A percentile compares a stretch with the other conserved stretches of the same genome.
phyloP scores from a whole-genome alignment of 805 yeast species.

The Candida quercuum region DNA sequence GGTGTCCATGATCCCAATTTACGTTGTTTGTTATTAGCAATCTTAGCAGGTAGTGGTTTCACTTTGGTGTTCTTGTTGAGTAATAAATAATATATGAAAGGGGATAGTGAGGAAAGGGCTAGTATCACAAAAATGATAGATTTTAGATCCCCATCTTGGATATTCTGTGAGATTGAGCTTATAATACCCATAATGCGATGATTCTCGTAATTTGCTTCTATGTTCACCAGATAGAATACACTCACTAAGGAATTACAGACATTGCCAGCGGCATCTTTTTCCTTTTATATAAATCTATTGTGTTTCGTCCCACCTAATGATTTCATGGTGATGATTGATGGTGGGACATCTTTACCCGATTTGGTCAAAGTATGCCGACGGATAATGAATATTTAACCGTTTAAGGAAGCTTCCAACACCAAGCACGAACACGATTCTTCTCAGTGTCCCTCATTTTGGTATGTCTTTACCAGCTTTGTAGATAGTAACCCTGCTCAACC shows the following conservation, averaged over 20 bases:
- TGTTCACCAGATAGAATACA: too few species aligned
- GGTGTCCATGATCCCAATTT: conserved; percentile 49
- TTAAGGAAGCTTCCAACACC: background rate
- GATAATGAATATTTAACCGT: background rate
- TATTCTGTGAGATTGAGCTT: background rate
- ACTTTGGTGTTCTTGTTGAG: background rate
- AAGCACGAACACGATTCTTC: too few species aligned
- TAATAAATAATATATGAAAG: background rate
- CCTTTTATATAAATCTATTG: too few species aligned
- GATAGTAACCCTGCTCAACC: too few species aligned
- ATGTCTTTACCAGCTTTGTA: too few species aligned
- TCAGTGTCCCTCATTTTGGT: too few species aligned
- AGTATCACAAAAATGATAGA: conserved; percentile 1
- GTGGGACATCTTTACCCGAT: background rate
- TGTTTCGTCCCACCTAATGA: too few species aligned
- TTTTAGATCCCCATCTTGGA: background rate
- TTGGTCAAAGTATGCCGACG: background rate
- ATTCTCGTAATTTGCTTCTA: too few species aligned
- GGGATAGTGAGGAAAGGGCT: conserved; percentile 1
- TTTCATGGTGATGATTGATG: too few species aligned
- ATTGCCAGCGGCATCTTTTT: too few species aligned
- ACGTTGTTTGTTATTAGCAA: conserved; percentile 40
- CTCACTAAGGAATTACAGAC: too few species aligned
- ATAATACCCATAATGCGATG: background rate
- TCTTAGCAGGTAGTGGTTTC: conserved; percentile 28